Evolutionary conservation across 257 asterid species (phyloP), one percentile per base, ranked within the genome.

Genomic region (Plantago ovata): DNA sequence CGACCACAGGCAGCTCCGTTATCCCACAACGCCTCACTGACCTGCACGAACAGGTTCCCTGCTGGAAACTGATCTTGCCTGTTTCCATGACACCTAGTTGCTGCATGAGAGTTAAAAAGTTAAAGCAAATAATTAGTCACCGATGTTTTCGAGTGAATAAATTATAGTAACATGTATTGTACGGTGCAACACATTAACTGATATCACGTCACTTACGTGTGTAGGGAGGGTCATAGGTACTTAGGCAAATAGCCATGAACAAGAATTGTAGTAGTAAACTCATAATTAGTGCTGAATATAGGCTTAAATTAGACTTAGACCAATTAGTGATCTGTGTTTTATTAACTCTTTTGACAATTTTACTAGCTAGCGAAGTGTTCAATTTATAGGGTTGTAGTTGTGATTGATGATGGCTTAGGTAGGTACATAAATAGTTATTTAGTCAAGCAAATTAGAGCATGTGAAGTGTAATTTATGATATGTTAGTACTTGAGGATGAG

Each of bases 1-100:
- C 89, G 70, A 8, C 90, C 93, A 22, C 93, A 83, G 1, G 95
- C 93, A 2, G 95, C 95, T 8, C 89, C 93, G 23, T 86, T 86
- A 55, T 86, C 95, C 93, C 89, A 86, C 58, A 86, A 62, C 60
- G 82, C 95, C 59, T 83, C 85, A 1, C 89, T 72, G 32, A 81
- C 95, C 4, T 78, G 70, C 24, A 77, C 87, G 58, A 86, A 86
- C 7, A 86, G 69, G 72, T 86, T 86, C 4, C 93, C 93, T 7
- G 86, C 51, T 10, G 95, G 95, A 59, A 83, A 86, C 24, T 86
- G 95, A 24, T 83, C 95, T 13, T 7, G 63, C 14, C 95, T 66
- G 53, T 83, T 86, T 19, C 87, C 93, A 46, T 81, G 52, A 58
- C 95, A 83, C 71, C 36, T 77, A 1, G 95, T 86, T 9, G 95